A percentile compares a stretch with the other conserved stretches of the same genome.
Evolutionary conservation across 192 early-diverging fungal genomes (phyloP).

Genomic region (Diversispora epigaea): DNA sequence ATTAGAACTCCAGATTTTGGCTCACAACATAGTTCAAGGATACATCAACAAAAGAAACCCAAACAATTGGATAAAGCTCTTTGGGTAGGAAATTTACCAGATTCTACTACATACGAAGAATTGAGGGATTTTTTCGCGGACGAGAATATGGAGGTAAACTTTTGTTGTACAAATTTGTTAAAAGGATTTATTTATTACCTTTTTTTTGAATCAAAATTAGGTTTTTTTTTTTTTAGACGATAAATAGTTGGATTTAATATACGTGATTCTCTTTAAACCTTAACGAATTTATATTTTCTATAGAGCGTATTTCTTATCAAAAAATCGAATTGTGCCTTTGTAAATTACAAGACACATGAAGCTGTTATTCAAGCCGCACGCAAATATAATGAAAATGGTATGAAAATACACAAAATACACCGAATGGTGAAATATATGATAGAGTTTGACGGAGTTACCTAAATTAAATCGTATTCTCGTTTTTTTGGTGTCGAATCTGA

Average conservation of each 20-base stretch:
- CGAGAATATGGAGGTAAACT: constrained; percentile 41
- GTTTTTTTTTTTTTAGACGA: background rate
- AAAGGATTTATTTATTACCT: no score
- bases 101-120: constrained; percentile 45
- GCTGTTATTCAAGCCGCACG: constrained; percentile 45
- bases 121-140: constrained; percentile 48
- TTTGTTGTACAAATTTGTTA: background rate
- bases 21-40: constrained; percentile 19
- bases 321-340: constrained; percentile 52
- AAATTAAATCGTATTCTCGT: background rate
- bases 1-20: constrained; percentile 25
- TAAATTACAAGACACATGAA: constrained; percentile 50
- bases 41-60: constrained; percentile 45
- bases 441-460: background rate
- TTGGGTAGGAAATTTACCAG: constrained; percentile 53
- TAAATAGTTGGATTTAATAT: background rate
- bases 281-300: background rate
- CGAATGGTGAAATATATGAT: no score
- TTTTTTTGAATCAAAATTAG: background rate
- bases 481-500: background rate
- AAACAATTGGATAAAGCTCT: constrained; percentile 53
- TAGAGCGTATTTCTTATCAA: constrained; percentile 50
- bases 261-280: constrained; percentile 6
- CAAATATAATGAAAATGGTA: constrained; percentile 45
- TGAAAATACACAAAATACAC: background rate